Evolutionary conservation across 169 alveolate species (phyloP).

Genomic region (Neospora caninum): DNA sequence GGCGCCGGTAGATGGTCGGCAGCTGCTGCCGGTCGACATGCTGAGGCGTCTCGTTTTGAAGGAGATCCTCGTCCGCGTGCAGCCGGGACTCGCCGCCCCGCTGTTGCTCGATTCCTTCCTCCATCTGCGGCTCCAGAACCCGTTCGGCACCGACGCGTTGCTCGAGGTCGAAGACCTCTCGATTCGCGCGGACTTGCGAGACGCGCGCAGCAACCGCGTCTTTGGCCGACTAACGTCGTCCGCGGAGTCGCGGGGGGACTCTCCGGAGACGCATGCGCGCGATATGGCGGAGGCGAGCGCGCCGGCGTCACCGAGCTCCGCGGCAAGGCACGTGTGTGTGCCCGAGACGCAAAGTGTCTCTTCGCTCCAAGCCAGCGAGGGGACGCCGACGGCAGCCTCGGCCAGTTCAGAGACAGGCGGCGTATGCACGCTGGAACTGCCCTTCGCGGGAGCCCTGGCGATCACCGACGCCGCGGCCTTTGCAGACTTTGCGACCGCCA

Average conservation of each 20-base stretch:
- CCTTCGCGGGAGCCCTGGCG: not conserved
- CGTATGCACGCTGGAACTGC: not conserved
- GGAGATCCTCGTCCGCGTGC: not conserved
- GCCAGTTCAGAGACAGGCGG: not conserved
- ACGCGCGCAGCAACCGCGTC: not conserved
- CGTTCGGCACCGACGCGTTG: not conserved
- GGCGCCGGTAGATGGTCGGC: conserved; percentile 25
- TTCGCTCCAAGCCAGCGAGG: no score
- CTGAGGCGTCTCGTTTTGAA: not conserved
- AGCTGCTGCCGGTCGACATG: not conserved
- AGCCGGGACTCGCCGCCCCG: not conserved
- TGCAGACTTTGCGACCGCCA: not conserved
- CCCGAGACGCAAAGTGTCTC: no score
- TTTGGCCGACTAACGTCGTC: not conserved
- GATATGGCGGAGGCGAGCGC: no score
- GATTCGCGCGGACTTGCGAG: not conserved
- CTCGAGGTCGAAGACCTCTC: not conserved
- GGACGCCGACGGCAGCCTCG: not conserved
- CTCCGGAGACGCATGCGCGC: no score
- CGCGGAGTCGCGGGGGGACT: no score
- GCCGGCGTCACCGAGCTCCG: no score
- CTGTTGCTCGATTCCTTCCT: not conserved
- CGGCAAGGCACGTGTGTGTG: no score
- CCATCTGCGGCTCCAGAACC: not conserved
- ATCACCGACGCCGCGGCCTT: not conserved